Percentiles rank a stretch among this genome's conserved stretches.
These are phyloP conservation scores for Aureobasidium sp. DNA, from an alignment of 2,329 filamentous ascomycete genomes.

Conservation along the genomic window DNA sequence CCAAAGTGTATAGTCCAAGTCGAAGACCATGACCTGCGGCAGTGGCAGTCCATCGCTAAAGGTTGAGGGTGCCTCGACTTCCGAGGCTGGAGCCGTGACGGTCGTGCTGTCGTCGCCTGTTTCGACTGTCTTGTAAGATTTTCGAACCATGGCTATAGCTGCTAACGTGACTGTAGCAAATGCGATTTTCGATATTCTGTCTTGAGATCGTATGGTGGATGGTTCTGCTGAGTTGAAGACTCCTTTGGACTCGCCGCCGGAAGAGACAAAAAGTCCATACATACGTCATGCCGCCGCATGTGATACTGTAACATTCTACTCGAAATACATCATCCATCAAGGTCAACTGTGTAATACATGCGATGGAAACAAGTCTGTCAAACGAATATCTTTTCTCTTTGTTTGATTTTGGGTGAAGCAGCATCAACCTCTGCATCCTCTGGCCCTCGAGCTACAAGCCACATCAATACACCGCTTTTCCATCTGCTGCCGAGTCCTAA, in stretches of 20 bases:
- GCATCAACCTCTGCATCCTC: not conserved
- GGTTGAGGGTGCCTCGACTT: constrained; percentile 39
- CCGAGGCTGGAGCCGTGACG: constrained; percentile 27
- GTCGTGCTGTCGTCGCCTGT: constrained; percentile 12
- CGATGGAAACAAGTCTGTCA: not conserved
- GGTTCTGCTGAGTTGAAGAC: not conserved
- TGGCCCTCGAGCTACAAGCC: not conserved
- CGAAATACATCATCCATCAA: too few relatives aligned
- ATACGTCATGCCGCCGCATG: not conserved
- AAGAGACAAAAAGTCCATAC: not conserved
- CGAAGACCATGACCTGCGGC: constrained; percentile 80
- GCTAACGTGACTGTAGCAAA: not conserved
- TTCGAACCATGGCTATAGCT: not conserved
- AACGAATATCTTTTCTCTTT: not conserved
- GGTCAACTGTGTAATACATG: not conserved
- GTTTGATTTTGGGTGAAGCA: not conserved
- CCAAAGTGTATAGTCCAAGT: constrained; percentile 98
- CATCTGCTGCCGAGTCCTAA: not conserved
- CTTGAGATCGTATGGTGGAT: not conserved
- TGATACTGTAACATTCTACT: not conserved
- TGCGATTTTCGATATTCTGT: not conserved
- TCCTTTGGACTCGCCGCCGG: not conserved
- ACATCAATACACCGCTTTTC: not conserved
- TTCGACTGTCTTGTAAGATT: not conserved
- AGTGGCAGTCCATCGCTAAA: constrained; percentile 62